Evolutionary conservation across 345 rosid species (phyloP).

Genomic region (Citrus australasica): DNA sequence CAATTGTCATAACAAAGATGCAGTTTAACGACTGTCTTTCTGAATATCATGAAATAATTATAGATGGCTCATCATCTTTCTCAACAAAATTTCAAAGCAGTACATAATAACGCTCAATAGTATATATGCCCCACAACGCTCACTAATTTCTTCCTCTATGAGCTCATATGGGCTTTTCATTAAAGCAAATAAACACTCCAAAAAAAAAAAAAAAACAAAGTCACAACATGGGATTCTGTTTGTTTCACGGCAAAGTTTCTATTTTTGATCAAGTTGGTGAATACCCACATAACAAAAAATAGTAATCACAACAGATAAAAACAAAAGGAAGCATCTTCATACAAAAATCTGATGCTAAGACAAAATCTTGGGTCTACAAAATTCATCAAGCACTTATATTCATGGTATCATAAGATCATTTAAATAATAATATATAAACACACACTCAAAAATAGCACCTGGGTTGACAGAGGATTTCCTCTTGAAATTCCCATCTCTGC

Average conservation of each 20-base stretch:
- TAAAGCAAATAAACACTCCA: too few relatives aligned
- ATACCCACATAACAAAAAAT: too few relatives aligned
- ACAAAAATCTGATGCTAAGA: too few relatives aligned
- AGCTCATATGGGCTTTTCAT: too few relatives aligned
- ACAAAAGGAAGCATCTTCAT: too few relatives aligned
- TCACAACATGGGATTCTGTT: not conserved
- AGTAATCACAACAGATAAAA: not conserved
- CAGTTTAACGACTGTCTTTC: not conserved
- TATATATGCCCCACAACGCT: not conserved
- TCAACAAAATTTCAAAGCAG: not conserved
- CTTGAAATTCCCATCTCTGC: too few relatives aligned
- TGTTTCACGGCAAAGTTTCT: not conserved
- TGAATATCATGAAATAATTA: not conserved
- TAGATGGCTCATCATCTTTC: not conserved
- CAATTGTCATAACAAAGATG: not conserved
- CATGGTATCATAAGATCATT: too few relatives aligned
- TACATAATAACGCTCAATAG: not conserved
- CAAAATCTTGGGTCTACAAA: not conserved
- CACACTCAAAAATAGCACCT: too few relatives aligned
- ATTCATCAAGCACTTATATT: not conserved
- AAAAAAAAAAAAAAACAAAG: too few relatives aligned
- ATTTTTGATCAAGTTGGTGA: not conserved
- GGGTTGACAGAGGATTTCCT: too few relatives aligned
- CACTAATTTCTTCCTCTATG: too few relatives aligned
- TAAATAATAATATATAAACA: too few relatives aligned